Conservation (phyloP, 331 rosid genomes). For the Saraca asoca region DNA sequence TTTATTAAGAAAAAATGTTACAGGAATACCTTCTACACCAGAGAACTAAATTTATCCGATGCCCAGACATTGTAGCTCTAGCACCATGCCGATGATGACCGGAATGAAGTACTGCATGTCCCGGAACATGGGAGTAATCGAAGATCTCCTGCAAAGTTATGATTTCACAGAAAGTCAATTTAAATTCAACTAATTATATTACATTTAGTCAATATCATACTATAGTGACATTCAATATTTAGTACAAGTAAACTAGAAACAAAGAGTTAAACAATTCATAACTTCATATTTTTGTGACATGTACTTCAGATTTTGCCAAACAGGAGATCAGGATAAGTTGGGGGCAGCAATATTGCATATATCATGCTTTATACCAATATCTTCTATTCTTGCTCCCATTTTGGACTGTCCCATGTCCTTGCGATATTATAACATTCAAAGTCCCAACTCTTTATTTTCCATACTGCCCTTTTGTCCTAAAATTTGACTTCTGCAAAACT, state of each 20-base stretch:
- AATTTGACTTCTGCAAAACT: background rate
- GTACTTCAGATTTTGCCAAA: background rate
- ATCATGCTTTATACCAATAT: background rate
- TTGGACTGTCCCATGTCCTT: slow-evolving; percentile 2
- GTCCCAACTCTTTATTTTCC: background rate
- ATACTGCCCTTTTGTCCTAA: slow-evolving; percentile 9
- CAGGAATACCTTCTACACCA: slow-evolving; percentile 91
- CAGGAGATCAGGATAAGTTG: slow-evolving; percentile 1
- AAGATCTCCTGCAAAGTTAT: slow-evolving; percentile 63
- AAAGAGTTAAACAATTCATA: slow-evolving; percentile 1
- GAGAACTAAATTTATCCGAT: slow-evolving; percentile 69
- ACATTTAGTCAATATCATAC: slow-evolving; percentile 12
- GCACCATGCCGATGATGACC: slow-evolving; percentile 98
- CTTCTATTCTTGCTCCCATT: background rate
- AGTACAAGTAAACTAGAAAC: slow-evolving; percentile 1
- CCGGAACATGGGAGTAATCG: slow-evolving; percentile 74
- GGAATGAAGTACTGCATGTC: slow-evolving; percentile 80
- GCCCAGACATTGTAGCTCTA: slow-evolving; percentile 79
- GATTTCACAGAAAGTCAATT: background rate
- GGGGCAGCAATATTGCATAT: background rate
- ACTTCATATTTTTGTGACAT: background rate
- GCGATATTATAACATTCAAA: too few species aligned
- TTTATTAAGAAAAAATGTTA: slow-evolving; percentile 13
- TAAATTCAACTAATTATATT: slow-evolving; percentile 7
- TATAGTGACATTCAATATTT: slow-evolving; percentile 5